Base-by-base conservation (phyloP, 108 stramenopile genomes). In the Cyclotella choctawhatcheeana region DNA sequence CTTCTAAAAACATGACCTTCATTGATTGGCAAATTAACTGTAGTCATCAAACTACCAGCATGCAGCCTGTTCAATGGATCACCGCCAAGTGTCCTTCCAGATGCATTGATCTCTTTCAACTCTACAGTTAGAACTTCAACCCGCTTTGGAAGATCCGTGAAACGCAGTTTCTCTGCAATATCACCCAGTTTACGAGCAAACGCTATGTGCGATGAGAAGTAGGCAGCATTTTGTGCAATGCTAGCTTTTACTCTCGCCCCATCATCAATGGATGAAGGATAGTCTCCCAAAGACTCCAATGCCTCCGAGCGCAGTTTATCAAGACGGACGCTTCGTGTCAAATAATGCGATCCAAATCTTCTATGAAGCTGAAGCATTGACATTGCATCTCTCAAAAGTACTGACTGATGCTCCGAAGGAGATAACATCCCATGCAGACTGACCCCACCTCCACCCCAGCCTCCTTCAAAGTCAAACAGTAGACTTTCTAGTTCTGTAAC, bases 1-100 rank as follows among this genome's bases (percentile, higher is more conserved):
- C 92, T 93, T 58, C 94, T 82, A 73, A 95, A 95, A 0, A 95
- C 94, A 69, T 92, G 91, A 3, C 94, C 94, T 84, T 95, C 94
- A 33, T 71, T 86, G 13, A 76, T 72, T 7, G 93, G 93, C 17
- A 94, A 72, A 8, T 85, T 81, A 5, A 91, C 84, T 34, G 91
- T 84, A 35, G 76, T 85, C 3, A 63, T 75, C 25, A 83, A 66
- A 33, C 62, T 64, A 14, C 78, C 79, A 60, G 72, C 67, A 12
- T 66, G 51, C 21, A 86, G 61, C 52, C 76, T 60, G 70, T 92
- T 94, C 52, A 90, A 62, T 33, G 91, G 91, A 71, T 94, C 93
- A 20, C 93, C 93, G 16, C 93, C 93, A 72, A 92, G 82, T 13
- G 72, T 53, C 55, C 74, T 73, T 17, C 90, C 93, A 20, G 88